Evolutionary conservation across 371 early-diverging fungal genomes (phyloP), one percentile per base, ranked within the genome.

Genomic region (Coemansia sp.): DNA sequence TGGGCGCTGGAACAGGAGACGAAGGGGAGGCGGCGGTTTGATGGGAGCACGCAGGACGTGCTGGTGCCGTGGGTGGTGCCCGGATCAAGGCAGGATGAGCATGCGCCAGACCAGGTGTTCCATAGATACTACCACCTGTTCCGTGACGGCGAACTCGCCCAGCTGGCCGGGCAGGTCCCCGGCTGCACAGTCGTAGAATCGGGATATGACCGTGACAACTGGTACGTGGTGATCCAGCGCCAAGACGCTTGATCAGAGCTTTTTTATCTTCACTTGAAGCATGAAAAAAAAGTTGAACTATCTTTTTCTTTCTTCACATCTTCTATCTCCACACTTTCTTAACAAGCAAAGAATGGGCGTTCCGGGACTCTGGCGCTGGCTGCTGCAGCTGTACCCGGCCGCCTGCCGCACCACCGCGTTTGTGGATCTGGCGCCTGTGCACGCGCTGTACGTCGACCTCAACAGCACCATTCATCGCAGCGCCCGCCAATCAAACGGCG

Each of bases 171-270:
- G 20, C 56, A 78, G 53, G 70, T 81, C 2, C 77, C 76, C 48
- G 74, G 78, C 30, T 55, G 55, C 35, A 20, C 16, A 1, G 85
- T 94, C 20, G 78, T 84, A 9, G 79, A 81, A 40, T 59, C 82
- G 8, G 96, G 96, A 8, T 96, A 96, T 68, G 95, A 98, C 67
- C 76, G 91, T 11, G 96, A 98, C 76, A 96, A 96, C 73, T 94
- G 94, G 87, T 96, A 91, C 80, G 85, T 89, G 2, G 83, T 90
- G 57, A 79, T 82, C 8, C 66, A 67, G n/a, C 83, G 82, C 63
- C 11, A 41, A 6, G 42, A 11, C 10, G 39, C 16, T 55, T 52
- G 52, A 52, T 52, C 35, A 35, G 7, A 35, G n/a, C 20, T 45
- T 45, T 26, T 26, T 26, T 26, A 26, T 26, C 26, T 45, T n/a